These are phyloP conservation scores for Cladochytrium replicatum DNA, from an alignment of 192 early-diverging fungal species.

Conservation along the genomic window DNA sequence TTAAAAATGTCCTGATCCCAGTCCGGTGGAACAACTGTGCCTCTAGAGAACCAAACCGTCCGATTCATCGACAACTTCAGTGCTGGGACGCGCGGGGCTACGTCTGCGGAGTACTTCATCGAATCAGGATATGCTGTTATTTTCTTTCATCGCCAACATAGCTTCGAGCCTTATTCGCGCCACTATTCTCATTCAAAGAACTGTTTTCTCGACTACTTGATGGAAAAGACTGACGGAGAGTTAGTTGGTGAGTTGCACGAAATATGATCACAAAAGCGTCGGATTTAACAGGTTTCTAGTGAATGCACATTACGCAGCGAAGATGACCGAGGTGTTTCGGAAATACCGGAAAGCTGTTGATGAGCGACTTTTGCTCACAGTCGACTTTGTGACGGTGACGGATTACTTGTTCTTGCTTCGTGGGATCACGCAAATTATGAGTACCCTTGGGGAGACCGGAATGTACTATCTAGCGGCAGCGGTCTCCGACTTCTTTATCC, in stretches of 20 bases:
- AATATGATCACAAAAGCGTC: no score
- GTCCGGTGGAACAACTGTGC: slow-evolving; percentile 91
- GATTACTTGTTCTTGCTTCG: slow-evolving; percentile 91
- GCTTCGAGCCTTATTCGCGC: slow-evolving; percentile 81
- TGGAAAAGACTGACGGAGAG: slow-evolving; percentile 51
- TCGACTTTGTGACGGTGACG: slow-evolving; percentile 79
- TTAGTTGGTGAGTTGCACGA: slow-evolving; percentile 40
- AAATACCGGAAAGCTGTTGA: no score
- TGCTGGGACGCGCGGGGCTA: slow-evolving; percentile 88
- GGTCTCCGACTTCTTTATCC: slow-evolving; percentile 98
- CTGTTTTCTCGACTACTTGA: slow-evolving; percentile 77
- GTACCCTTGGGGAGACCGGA: slow-evolving; percentile 50
- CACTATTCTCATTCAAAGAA: slow-evolving; percentile 75
- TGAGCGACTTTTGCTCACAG: slow-evolving; percentile 56
- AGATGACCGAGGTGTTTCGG: slow-evolving; percentile 54
- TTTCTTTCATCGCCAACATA: slow-evolving; percentile 89
- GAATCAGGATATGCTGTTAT: slow-evolving; percentile 88
- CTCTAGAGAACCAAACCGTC: slow-evolving; percentile 90
- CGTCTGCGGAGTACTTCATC: slow-evolving; percentile 88
- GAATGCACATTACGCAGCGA: slow-evolving; percentile 47
- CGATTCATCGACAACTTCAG: slow-evolving; percentile 99
- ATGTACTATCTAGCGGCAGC: slow-evolving; percentile 98
- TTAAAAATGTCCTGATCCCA: slow-evolving; percentile 7
- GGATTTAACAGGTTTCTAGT: no score
- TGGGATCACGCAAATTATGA: slow-evolving; percentile 57